phyloP scores from a whole-genome alignment of 2,329 filamentous ascomycete species.

The Hypomyces rosellus region DNA sequence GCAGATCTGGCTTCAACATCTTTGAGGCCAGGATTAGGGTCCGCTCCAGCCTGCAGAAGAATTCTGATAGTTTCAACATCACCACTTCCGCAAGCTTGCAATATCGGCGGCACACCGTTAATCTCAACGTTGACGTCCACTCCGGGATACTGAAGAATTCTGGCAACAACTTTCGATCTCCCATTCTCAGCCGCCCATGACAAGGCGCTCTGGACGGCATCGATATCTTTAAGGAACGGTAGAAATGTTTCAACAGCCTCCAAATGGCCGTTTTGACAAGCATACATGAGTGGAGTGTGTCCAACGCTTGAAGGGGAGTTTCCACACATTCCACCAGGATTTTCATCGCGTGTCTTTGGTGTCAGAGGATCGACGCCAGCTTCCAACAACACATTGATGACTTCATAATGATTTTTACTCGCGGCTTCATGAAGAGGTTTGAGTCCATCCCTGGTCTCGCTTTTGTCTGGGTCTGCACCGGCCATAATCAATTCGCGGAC shows the following conservation, averaged over 20 bases:
- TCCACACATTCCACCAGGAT: background rate
- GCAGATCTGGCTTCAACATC: background rate
- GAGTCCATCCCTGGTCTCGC: conserved; percentile 17
- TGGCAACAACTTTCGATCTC: conserved; percentile 17
- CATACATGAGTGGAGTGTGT: conserved; percentile 26
- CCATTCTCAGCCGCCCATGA: conserved; percentile 18
- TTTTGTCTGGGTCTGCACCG: conserved; percentile 20
- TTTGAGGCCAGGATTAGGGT: conserved; percentile 18
- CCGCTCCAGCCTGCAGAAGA: conserved; percentile 26
- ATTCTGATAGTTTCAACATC: conserved; percentile 15
- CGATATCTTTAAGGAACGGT: conserved; percentile 17
- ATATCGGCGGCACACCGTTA: conserved; percentile 18
- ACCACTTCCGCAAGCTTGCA: conserved; percentile 5
- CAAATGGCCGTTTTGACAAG: conserved; percentile 21
- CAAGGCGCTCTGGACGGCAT: conserved; percentile 22
- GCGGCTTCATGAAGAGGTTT: conserved; percentile 32
- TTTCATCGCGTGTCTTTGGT: conserved; percentile 16
- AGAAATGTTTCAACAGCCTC: conserved; percentile 23
- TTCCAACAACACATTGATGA: conserved; percentile 24
- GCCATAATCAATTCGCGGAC: conserved; percentile 16
- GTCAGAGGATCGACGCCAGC: conserved; percentile 30
- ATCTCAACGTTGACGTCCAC: conserved; percentile 25
- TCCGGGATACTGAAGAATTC: conserved; percentile 24
- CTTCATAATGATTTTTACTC: conserved; percentile 21
- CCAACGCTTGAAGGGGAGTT: conserved; percentile 13